Evolutionary conservation across 345 rosid genomes (phyloP), one percentile per base, ranked within the genome.

Genomic region (Ceriops zippeliana): DNA sequence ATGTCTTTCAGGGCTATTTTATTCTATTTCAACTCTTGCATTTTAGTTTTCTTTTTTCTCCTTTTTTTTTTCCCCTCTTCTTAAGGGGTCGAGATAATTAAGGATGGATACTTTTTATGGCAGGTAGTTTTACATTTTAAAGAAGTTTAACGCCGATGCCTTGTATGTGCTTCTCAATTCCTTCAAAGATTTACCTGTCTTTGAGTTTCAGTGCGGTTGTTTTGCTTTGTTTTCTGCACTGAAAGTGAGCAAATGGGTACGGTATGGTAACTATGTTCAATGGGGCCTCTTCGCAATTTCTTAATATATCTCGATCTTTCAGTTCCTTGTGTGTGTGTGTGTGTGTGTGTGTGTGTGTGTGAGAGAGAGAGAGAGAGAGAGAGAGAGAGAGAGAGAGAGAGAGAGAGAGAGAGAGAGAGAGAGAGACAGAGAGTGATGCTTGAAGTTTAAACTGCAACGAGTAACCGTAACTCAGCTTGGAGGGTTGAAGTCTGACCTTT

Each of bases 161-260:
- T 56, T 56, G 26, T 56, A 22, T 42, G 46, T 32, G 28, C 52
- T 69, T 68, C 46, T 32, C 46, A 31, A 61, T 34, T 73, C 65
- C 15, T 42, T 37, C 27, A 37, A 67, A 53, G n/a, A 13, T 24
- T 64, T 64, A 31, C 37, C 35, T 5, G 66, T 24, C 61, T 54
- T 5, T 63, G 73, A 57, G 46, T 74, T 75, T 79, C 73, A 71
- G 74, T 22, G 6, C 66, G 62, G 66, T 59, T 52, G 27, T 20
- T 37, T 53, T 62, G 79, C 76, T 65, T 75, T 75, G 69, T 71
- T 72, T 74, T 79, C 75, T 58, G 79, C 82, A 79, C 69, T 63
- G 37, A 60, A 15, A 31, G 58, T 52, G 59, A 66, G 38, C 26
- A 56, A 24, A 56, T 24, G 16, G 26, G 30, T 10, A 24, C 7